Evolutionary conservation across 768 basidiomycete genomes (phyloP), one percentile per base, ranked within the genome.

Genomic region (Gloeophyllum trabeum): DNA sequence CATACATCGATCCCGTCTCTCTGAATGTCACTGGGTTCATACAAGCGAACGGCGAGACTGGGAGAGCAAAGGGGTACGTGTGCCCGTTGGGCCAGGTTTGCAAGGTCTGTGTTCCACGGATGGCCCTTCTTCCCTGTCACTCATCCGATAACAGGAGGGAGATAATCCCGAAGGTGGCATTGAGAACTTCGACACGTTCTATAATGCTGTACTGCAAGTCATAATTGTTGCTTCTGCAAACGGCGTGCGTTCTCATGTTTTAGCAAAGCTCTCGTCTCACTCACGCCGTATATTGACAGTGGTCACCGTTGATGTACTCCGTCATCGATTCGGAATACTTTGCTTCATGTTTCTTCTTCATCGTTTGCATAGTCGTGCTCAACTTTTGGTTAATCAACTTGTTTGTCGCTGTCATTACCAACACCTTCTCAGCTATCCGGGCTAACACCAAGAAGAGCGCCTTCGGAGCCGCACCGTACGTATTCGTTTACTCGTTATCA

Each of bases 371-470:
- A 46, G 64, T 98, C 48, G 73, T 96, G 19, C 70, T 97, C 51
- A 94, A 97, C 59, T 89, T 96, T 57, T 90, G 88, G 88, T 69
- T 94, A 44, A 81, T 93, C 67, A 91, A 92, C 56, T 61, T 96
- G 35, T 85, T 93, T 56, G 88, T 96, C 43, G 92, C 93, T 14
- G 91, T 96, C n/a, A 93, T 94, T 48, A 89, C 90, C 22, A 85
- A 90, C 53, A 87, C 88, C 0, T 98, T 98, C 57, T 77, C 78
- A 14, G 86, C 84, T 13, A 96, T 96, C 46, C 69, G 89, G 25
- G 71, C 76, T 3, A 81, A 89, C 53, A 96, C 93, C 2, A 76
- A 80, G 57, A 84, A 82, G 56, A 91, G 87, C 57, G 94, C 93
- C 0, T 98, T 97, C 57, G 91, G 90, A 25, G 88, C 88, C 23